Base-by-base conservation (phyloP, 2,329 filamentous ascomycete genomes). In the Emericellopsis cladophorae region DNA sequence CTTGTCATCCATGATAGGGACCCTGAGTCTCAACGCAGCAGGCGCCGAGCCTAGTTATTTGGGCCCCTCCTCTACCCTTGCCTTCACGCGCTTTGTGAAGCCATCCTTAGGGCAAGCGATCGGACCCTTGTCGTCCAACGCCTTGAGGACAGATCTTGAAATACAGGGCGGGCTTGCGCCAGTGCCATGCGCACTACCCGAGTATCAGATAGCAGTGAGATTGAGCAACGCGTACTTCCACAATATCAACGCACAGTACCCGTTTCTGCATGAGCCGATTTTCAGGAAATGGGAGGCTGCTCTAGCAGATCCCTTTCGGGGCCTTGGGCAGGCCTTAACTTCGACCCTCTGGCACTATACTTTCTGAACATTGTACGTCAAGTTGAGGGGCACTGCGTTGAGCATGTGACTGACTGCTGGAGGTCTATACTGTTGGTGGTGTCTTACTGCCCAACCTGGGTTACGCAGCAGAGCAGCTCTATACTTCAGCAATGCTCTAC, bases 241-340 rank as follows among this genome's bases (percentile, higher is more conserved):
- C 21, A 57, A 59, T 15, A 56, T 63, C 11, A 58, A 62, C 37
- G 46, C 56, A 1, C 58, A 62, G 37, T 63, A 61, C 37, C 59
- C 58, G 0, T 62, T 62, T 39, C 45, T 62, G 2, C 60, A 63
- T 40, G 45, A 51, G 14, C 54, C 53, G 4, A 62, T 57, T 1
- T 58, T 61, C 36, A 42, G 46, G 7, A 11, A 22, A 2, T 59
- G 55, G 58, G 58, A 62, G 36, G 44, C 49, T 12, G 40, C 46
- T 16, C 21, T 31, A 16, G n/a, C 4, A n/a, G 49, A 52, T 10
- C 33, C 49, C 2, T 40, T 31, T 7, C n/a, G 41, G 37, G 9
- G 37, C 40, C 7, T 23, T 36, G 14, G 36, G 35, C 6, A 14
- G 23, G 23, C 14, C 29, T 35, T 14, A 24, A 29, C n/a, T 33